These are phyloP conservation scores for Mallotus japonicus DNA, from an alignment of 441 rosid genomes.

Conservation along the genomic window DNA sequence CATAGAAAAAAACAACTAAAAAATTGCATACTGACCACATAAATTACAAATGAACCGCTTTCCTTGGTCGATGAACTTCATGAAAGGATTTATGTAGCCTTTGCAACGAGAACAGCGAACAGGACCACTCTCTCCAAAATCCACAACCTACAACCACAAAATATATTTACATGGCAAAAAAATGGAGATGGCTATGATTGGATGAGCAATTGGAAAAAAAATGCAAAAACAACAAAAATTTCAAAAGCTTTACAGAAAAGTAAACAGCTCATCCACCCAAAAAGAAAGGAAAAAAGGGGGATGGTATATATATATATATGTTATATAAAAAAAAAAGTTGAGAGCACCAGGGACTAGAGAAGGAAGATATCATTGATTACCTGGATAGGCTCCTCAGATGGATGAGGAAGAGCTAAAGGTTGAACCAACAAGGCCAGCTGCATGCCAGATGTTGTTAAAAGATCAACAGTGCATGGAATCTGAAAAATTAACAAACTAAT, in stretches of 20 bases:
- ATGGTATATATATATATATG: too few species aligned
- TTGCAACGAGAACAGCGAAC: conserved; percentile 88
- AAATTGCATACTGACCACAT: conserved; percentile 51
- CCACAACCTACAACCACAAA: conserved; percentile 57
- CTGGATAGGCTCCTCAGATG: conserved; percentile 81
- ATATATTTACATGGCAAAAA: background rate
- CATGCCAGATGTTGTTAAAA: conserved; percentile 74
- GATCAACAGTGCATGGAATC: conserved; percentile 85
- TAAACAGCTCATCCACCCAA: too few species aligned
- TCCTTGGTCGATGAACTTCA: conserved; percentile 84
- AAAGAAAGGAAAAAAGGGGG: too few species aligned
- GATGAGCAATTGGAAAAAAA: background rate
- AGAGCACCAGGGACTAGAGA: background rate
- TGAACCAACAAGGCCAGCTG: conserved; percentile 70
- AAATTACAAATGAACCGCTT: conserved; percentile 72
- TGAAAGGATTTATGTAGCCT: conserved; percentile 77
- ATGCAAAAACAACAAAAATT: background rate
- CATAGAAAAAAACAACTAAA: conserved; percentile 1
- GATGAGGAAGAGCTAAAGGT: conserved; percentile 81
- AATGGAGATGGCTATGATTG: background rate
- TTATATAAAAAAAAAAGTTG: too few species aligned
- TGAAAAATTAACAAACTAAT: conserved; percentile 29
- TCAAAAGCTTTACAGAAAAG: too few species aligned
- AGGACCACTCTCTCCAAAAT: conserved; percentile 88
- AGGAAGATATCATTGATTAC: conserved; percentile 29